Base-by-base conservation (phyloP, 164 flowering plant species). In the Santalum album region DNA sequence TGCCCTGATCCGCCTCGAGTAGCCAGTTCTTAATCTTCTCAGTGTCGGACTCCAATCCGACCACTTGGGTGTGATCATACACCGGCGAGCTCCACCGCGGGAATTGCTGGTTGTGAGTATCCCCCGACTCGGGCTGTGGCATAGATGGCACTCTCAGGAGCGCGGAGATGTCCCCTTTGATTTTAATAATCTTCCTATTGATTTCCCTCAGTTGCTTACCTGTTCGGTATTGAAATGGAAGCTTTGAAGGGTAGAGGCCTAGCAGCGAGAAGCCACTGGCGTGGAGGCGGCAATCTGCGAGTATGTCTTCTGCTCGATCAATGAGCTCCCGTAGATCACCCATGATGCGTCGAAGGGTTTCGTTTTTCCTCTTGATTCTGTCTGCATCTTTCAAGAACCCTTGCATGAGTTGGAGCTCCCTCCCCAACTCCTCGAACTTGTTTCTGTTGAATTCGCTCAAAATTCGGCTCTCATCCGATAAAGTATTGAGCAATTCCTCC, bases 11-110 rank as follows among this genome's bases (percentile, higher is more conserved):
- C 15, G 70, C 71, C 21, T 58, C 53, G 6, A 67, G 55, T 7
- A 80, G 45, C 82, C 82, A 73, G 9, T 67, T 61, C 50, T 73
- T 75, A 3, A 77, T 35, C 71, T 70, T 75, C 46, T 51, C 38
- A 2, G 66, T 60, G 34, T 75, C 78, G 0, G 49, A 74, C 49
- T 75, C 86, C 58, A 80, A 48, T 45, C 82, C 82, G 12, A 77
- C 77, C 20, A 80, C 74, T 45, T 65, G 67, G 19, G 68, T 62
- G 44, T 73, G 75, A 35, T 80, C 80, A 50, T 65, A 77, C 20
- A 67, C 50, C 0, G 66, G 69, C 10, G 75, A 69, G 55, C 70
- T 77, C 76, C 78, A 72, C 50, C 74, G 56, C 9, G 49, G 26
- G 24, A 39, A 38, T 20, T 54, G 62, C 26, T 58, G 58, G 24